A percentile compares a stretch with the other conserved stretches of the same genome.
These are phyloP conservation scores for Aethionema arabicum DNA, from an alignment of 345 rosid genomes.

Conservation along the genomic window DNA sequence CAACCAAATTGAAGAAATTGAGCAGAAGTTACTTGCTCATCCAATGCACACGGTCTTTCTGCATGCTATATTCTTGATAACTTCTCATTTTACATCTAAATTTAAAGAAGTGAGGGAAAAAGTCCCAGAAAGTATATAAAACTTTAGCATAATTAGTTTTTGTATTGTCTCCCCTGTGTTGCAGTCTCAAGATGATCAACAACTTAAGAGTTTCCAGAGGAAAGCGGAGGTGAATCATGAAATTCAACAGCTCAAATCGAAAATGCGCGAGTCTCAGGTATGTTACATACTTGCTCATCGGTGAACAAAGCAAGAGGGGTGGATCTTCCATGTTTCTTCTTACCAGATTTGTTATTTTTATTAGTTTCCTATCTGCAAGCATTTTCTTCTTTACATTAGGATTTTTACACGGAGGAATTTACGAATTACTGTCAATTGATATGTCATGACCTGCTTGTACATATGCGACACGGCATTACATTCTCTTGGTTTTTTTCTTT, in stretches of 20 bases:
- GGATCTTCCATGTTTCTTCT: conserved; percentile 1
- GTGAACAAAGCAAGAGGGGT: conserved; percentile 4
- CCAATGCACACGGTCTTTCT: conserved; percentile 81
- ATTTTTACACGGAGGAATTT: conserved; percentile 2
- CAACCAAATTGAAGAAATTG: conserved; percentile 76
- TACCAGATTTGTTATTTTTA: background rate
- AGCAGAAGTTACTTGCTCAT: conserved; percentile 75
- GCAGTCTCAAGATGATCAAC: conserved; percentile 86
- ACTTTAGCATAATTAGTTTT: background rate
- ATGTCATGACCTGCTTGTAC: conserved; percentile 3
- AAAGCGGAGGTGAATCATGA: conserved; percentile 95
- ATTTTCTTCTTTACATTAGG: background rate
- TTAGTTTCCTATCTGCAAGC: conserved; percentile 14
- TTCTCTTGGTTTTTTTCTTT: background rate
- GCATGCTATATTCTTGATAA: background rate
- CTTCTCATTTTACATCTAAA: conserved; percentile 7
- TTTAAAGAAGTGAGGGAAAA: conserved; percentile 5
- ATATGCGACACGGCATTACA: background rate
- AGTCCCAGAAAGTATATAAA: conserved; percentile 4
- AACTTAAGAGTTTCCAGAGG: conserved; percentile 70
- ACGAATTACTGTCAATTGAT: background rate
- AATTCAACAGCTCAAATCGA: conserved; percentile 87
- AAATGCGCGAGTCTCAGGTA: conserved; percentile 99
- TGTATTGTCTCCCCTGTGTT: conserved; percentile 17
- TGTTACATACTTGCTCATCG: conserved; percentile 17